Base-by-base conservation (phyloP, 345 rosid species). In the Geranium rotundifolium region DNA sequence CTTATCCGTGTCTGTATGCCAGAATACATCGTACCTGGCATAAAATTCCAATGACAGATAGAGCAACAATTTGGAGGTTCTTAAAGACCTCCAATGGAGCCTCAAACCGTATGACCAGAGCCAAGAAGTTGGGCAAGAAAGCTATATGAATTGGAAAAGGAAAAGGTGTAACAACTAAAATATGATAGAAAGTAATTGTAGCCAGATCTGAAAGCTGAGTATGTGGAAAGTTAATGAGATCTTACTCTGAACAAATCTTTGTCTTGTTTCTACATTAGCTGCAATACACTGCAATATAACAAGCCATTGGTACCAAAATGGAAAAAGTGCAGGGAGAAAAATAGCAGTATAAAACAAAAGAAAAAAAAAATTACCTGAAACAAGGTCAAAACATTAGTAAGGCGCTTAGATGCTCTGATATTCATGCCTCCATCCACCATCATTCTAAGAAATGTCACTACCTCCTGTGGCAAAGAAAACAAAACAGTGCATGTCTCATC, bases 361-460 rank as follows among this genome's bases (percentile, higher is more conserved):
- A 8, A n/a, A 31, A 37, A 17, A 13, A 14, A 5, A 19, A 17
- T 19, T 61, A 54, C 16, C 34, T 41, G n/a, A 31, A 62, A 62
- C 37, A 68, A 17, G 37, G 63, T 68, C 52, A 62, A 56, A 61
- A 62, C 71, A 62, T 68, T 62, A 59, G 63, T 62, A 54, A 62
- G 71, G 56, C 71, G 66, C 66, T 62, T 62, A 57, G 62, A 63
- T 23, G 63, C 71, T 58, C 62, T 68, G 16, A 62, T 30, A 9
- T 58, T 62, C 55, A 62, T 29, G 57, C 59, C 20, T 23, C 61
- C 61, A 61, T 19, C 30, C 7, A 7, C 64, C 64, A 67, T 54
- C 71, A 61, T 67, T 39, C 49, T 19, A 49, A 62, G 57, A 17
- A 62, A 23, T 29, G 41, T 15, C 30, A 68, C 29, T 17, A 68